phyloP scores from a whole-genome alignment of 257 asterid species.

The Mentha longifolia region DNA sequence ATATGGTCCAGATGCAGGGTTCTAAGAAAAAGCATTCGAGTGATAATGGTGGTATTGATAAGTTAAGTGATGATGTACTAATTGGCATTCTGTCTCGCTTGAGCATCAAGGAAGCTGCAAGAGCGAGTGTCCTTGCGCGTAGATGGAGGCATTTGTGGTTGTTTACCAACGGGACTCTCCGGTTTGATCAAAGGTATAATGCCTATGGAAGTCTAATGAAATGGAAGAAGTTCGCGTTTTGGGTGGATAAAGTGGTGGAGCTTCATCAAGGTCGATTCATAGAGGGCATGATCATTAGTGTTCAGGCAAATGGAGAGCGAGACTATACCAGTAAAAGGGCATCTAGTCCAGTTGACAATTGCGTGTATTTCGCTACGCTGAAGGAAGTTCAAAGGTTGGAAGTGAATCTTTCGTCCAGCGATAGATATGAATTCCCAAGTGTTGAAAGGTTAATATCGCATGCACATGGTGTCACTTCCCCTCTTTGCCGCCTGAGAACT shows the following conservation, averaged over 20 bases:
- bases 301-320: background rate
- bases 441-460: background rate
- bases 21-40: no score
- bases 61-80: slow-evolving; percentile 22
- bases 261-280: background rate
- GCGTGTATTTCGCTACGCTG: background rate
- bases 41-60: background rate
- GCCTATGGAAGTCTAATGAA: background rate
- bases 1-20: no score
- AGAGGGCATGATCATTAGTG: slow-evolving; percentile 2
- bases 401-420: background rate
- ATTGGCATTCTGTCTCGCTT: slow-evolving; percentile 15
- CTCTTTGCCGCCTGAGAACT: background rate
- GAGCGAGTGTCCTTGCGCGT: slow-evolving; percentile 22
- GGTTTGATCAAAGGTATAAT: background rate
- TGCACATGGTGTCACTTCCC: background rate
- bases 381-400: slow-evolving; percentile 12
- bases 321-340: background rate
- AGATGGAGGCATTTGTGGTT: slow-evolving; percentile 22
- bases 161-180: background rate
- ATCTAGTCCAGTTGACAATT: background rate
- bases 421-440: background rate
- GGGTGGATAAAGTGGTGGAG: background rate
- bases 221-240: background rate
- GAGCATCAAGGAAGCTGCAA: slow-evolving; percentile 19